A percentile compares a stretch with the other conserved stretches of the same genome.
Conservation (phyloP, 768 basidiomycete species). For the Cyclocybe aegerita region DNA sequence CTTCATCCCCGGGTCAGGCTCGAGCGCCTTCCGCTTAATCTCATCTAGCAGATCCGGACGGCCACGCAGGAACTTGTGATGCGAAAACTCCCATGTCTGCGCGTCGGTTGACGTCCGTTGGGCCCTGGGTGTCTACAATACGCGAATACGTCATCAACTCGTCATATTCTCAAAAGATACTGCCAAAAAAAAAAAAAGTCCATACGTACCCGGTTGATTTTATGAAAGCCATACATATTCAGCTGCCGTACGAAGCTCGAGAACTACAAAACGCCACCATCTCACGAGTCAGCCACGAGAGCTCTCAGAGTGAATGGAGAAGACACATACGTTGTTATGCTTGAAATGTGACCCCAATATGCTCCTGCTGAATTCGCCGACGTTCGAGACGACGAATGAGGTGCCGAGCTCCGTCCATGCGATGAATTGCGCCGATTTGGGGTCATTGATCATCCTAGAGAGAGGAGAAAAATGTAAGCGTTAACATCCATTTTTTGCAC, state of each 20-base stretch:
- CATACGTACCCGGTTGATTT: constrained; percentile 76
- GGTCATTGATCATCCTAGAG: constrained; percentile 81
- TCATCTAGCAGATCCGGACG: constrained; percentile 80
- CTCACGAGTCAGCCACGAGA: constrained; percentile 8
- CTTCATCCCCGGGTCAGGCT: constrained; percentile 71
- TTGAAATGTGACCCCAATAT: constrained; percentile 88
- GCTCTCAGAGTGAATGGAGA: constrained; percentile 2
- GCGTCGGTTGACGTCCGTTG: constrained; percentile 79
- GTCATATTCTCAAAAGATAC: neutral
- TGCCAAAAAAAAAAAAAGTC: constrained; percentile 3
- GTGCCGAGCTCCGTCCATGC: constrained; percentile 82
- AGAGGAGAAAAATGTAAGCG: constrained; percentile 12
- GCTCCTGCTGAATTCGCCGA: constrained; percentile 82
- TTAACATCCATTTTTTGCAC: neutral
- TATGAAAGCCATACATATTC: constrained; percentile 97
- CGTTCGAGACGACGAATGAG: constrained; percentile 84
- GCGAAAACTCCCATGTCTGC: constrained; percentile 89
- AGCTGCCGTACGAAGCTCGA: constrained; percentile 93
- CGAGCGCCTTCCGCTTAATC: constrained; percentile 84
- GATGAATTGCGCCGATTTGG: constrained; percentile 78
- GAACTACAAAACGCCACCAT: constrained; percentile 53
- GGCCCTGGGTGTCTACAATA: constrained; percentile 70
- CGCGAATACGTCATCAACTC: neutral
- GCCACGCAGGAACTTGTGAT: constrained; percentile 81
- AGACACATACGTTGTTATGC: constrained; percentile 74